These are phyloP conservation scores for Tetracladium setigerum DNA, from an alignment of 495 filamentous ascomycete genomes.

Conservation along the genomic window DNA sequence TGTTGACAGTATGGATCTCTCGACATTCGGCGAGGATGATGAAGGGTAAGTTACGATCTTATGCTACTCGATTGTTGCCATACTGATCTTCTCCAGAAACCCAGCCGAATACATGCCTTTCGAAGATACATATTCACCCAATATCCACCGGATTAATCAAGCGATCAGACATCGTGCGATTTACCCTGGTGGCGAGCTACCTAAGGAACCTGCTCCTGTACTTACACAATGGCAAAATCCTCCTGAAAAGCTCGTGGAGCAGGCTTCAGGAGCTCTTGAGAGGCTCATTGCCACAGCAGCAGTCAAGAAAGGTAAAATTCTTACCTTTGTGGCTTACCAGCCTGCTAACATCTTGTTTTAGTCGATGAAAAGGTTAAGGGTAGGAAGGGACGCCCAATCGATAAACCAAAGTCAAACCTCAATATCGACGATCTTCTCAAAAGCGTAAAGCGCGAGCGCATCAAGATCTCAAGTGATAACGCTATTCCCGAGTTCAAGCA, in stretches of 20 bases:
- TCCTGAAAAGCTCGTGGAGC: conserved; percentile 54
- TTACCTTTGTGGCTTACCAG: neutral
- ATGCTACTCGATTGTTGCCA: too few relatives aligned
- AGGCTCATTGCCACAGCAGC: conserved; percentile 59
- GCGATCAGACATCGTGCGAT: conserved; percentile 76
- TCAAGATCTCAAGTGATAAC: conserved; percentile 68
- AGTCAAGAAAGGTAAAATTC: conserved; percentile 71
- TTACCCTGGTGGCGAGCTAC: conserved; percentile 53
- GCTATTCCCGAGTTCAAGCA: conserved; percentile 92
- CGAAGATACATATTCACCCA: conserved; percentile 83
- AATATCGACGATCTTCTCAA: conserved; percentile 74
- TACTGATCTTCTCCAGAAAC: conserved; percentile 41
- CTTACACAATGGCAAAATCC: conserved; percentile 70
- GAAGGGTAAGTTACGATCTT: conserved; percentile 49
- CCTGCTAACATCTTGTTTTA: conserved; percentile 20
- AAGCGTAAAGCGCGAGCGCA: conserved; percentile 30
- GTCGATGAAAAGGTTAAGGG: conserved; percentile 81
- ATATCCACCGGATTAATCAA: conserved; percentile 83
- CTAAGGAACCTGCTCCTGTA: neutral
- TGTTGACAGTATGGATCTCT: conserved; percentile 91
- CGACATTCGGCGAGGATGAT: conserved; percentile 47
- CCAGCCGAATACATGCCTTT: conserved; percentile 64
- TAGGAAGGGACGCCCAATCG: conserved; percentile 51
- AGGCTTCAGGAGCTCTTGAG: conserved; percentile 34
- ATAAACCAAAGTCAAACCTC: conserved; percentile 85